Evolutionary conservation across 306 rosid genomes (phyloP), one percentile per base, ranked within the genome.

Genomic region (Quercus alba): DNA sequence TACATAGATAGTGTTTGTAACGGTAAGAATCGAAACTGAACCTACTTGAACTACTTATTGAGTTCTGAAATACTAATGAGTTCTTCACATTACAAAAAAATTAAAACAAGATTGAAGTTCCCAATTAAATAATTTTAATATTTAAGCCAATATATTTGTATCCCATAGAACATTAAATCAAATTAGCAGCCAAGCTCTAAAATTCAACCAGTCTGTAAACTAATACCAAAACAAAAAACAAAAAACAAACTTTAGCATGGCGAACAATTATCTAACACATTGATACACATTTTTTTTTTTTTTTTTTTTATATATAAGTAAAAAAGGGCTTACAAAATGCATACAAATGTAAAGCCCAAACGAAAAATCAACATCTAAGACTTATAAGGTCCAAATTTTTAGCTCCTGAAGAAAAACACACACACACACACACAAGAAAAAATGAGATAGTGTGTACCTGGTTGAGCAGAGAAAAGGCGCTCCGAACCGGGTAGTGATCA

Each of bases 401-500:
- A 35, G 7, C 72, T 67, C 25, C 28, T 21, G 28, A 51, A 75
- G 61, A 74, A 5, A 73, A 20, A 56, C 1, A 66, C 1, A 62
- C 2, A 28, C 35, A 33, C 38, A 38, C 18, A 56, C 5, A 66
- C 1, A 63, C 1, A 28, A 38, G 44, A 38, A 38, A 4, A 33
- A 67, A 55, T 59, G 4, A 70, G 31, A 57, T 5, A 70, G 49
- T 19, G 56, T 73, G 76, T 56, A 95, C 99, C 98, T 95, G 86
- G 78, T 87, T 93, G 62, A 95, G 93, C 84, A 95, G 88, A 71
- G 99, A 95, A 85, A 95, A 95, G 15, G 99, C 87, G 41, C 99
- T 95, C 41, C 99, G 90, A 79, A 93, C 89, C 0, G 99, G 99
- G 84, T 95, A 93, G 88, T 93, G 96, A 79, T 95, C 99, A 77